These are phyloP conservation scores for Rosa multiflora DNA, from an alignment of 306 rosid genomes.

Conservation along the genomic window DNA sequence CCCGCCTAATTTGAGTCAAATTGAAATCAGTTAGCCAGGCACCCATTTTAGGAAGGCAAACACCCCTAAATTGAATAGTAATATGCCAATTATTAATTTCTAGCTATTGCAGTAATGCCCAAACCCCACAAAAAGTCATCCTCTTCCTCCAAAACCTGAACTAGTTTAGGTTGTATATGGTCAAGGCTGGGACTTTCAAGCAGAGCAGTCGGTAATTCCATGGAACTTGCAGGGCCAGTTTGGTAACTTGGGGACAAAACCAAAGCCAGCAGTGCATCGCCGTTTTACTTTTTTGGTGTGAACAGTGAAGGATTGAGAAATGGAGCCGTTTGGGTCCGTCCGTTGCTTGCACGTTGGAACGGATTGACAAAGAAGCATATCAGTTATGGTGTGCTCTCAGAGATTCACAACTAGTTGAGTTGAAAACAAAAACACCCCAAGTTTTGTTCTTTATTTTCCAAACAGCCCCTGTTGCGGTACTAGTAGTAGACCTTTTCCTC, in stretches of 20 bases:
- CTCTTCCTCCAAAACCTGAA: neutral
- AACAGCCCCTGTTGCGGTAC: slow-evolving; percentile 18
- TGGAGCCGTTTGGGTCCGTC: slow-evolving; percentile 58
- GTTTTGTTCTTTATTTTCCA: slow-evolving; percentile 34
- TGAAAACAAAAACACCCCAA: slow-evolving; percentile 7
- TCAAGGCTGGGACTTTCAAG: slow-evolving; percentile 7
- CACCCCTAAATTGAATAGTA: neutral
- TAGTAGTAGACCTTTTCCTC: neutral
- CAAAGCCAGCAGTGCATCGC: slow-evolving; percentile 16
- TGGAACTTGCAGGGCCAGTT: slow-evolving; percentile 27
- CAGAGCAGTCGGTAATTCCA: slow-evolving; percentile 16
- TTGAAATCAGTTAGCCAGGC: slow-evolving; percentile 1
- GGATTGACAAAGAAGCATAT: neutral
- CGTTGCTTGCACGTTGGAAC: slow-evolving; percentile 14
- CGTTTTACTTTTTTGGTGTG: neutral
- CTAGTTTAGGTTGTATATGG: neutral
- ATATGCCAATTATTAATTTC: neutral
- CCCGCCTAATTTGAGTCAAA: neutral
- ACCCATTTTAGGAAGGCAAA: neutral
- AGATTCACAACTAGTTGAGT: slow-evolving; percentile 30
- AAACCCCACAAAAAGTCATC: slow-evolving; percentile 5
- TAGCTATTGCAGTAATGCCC: neutral
- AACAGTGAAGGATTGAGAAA: neutral
- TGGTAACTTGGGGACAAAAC: slow-evolving; percentile 17
- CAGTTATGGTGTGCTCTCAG: slow-evolving; percentile 13